Evolutionary conservation across 495 filamentous ascomycete species (phyloP), one percentile per base, ranked within the genome.

Genomic region (Hypoxylon intermedium): DNA sequence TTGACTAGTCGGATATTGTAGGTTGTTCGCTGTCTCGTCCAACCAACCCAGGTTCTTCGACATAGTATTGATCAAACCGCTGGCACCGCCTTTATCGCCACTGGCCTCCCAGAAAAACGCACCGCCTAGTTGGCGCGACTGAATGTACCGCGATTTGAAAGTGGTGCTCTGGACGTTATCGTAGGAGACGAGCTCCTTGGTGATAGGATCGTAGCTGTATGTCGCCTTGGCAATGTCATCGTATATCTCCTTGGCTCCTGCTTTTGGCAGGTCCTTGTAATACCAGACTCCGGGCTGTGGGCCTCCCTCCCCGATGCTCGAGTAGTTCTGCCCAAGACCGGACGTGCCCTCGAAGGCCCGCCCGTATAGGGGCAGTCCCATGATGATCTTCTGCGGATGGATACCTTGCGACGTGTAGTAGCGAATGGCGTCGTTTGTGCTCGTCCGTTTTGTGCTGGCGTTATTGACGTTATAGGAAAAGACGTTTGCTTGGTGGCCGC

Each of bases 61-160:
- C 53, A 88, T 75, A 6, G 79, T 84, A 18, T 77, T 78, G 37
- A 93, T 83, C 73, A 93, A 68, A 67, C 88, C 89, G 31, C 77
- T 79, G 3, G 77, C 75, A 1, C 79, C 84, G 0, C 41, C 65
- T 68, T 82, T 87, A 68, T 97, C 93, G 19, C 83, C 86, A 68
- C 85, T 89, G 19, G 83, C 85, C 75, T 97, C 92, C 92, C 93
- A 97, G 82, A 90, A 97, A 85, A 97, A 93, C 0, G 82, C 87
- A 9, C 93, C 91, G 2, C 89, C 91, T 6, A 96, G 79, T 5
- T 84, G 81, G 44, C 78, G 79, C 11, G 77, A 52, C 59, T 75
- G 70, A 44, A 96, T 81, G 65, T 89, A 96, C 41, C 75, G 69
- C 1, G 81, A 83, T 76, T 97, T 96, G 48, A 67, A 44, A 36